Conservation (phyloP, 257 asterid species). For the Penstemon barbatus region DNA sequence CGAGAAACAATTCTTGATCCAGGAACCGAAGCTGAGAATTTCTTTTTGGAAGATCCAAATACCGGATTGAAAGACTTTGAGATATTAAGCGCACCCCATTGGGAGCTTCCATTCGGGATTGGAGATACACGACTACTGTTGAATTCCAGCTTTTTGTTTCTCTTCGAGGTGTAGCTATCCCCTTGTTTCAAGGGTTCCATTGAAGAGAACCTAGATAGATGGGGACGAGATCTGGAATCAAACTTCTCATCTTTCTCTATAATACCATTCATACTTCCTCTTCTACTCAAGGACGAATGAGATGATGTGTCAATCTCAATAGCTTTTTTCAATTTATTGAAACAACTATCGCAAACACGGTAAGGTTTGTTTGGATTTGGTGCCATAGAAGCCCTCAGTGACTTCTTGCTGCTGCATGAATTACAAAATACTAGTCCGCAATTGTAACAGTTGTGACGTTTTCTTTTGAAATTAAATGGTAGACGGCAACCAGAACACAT, state of each 20-base stretch:
- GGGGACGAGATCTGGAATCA: slow-evolving; percentile 61
- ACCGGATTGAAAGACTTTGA: slow-evolving; percentile 75
- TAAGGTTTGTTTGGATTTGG: slow-evolving; percentile 85
- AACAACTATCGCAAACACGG: slow-evolving; percentile 90
- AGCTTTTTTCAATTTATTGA: slow-evolving; percentile 68
- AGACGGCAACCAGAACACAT: slow-evolving; percentile 93
- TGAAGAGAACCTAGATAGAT: slow-evolving; percentile 60
- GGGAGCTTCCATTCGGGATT: slow-evolving; percentile 69
- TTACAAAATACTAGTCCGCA: slow-evolving; percentile 93
- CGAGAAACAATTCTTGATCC: slow-evolving; percentile 93
- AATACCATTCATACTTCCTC: slow-evolving; percentile 59
- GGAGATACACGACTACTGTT: slow-evolving; percentile 84
- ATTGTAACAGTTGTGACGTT: slow-evolving; percentile 93
- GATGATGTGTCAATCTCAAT: slow-evolving; percentile 60
- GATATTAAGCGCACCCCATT: slow-evolving; percentile 58
- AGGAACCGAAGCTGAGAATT: slow-evolving; percentile 88
- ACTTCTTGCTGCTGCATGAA: slow-evolving; percentile 94
- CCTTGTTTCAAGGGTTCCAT: slow-evolving; percentile 71
- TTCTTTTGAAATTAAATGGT: slow-evolving; percentile 84
- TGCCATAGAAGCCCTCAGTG: slow-evolving; percentile 88
- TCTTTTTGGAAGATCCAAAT: slow-evolving; percentile 79
- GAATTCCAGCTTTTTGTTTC: slow-evolving; percentile 66
- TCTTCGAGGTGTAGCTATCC: slow-evolving; percentile 57
- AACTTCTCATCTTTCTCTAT: slow-evolving; percentile 59
- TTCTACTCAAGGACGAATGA: slow-evolving; percentile 56